phyloP scores from a whole-genome alignment of 192 early-diverging fungal species.

The Phycomyces blakesleeanus region DNA sequence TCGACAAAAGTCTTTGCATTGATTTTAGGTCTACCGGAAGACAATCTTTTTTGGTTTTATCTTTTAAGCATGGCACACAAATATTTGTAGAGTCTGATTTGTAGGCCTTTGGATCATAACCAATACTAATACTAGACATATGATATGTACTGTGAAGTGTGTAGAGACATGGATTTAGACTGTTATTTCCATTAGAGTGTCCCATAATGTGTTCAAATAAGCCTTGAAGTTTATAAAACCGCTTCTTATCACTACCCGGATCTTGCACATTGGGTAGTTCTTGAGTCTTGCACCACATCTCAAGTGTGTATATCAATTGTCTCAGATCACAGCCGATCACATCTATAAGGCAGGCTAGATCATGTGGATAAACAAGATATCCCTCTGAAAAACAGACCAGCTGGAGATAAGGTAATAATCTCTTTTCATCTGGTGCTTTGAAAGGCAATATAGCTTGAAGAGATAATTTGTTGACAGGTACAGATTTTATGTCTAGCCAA shows the following conservation, averaged over 20 bases:
- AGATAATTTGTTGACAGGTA: slow-evolving; percentile 12
- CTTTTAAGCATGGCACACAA: background rate
- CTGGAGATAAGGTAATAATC: slow-evolving; percentile 18
- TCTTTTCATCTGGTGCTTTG: slow-evolving; percentile 9
- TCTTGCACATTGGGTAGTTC: background rate
- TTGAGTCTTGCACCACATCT: background rate
- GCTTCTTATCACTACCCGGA: background rate
- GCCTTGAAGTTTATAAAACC: background rate
- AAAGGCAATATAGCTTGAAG: slow-evolving; percentile 11
- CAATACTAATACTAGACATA: background rate
- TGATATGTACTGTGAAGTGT: background rate
- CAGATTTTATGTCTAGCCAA: slow-evolving; percentile 5
- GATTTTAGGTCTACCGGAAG: too few species aligned
- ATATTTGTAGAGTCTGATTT: background rate
- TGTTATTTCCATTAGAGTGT: background rate
- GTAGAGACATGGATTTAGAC: background rate
- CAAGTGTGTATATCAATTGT: slow-evolving; percentile 20
- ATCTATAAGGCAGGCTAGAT: slow-evolving; percentile 14
- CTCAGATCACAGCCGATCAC: slow-evolving; percentile 20
- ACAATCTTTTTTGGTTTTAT: background rate
- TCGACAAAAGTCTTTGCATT: too few species aligned
- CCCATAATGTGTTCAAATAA: background rate
- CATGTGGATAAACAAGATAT: slow-evolving; percentile 17
- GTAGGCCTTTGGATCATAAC: background rate
- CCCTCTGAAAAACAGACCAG: slow-evolving; percentile 23